Evolutionary conservation across 2,329 filamentous ascomycete species (phyloP).

Genomic region (Hysterium pulicare): DNA sequence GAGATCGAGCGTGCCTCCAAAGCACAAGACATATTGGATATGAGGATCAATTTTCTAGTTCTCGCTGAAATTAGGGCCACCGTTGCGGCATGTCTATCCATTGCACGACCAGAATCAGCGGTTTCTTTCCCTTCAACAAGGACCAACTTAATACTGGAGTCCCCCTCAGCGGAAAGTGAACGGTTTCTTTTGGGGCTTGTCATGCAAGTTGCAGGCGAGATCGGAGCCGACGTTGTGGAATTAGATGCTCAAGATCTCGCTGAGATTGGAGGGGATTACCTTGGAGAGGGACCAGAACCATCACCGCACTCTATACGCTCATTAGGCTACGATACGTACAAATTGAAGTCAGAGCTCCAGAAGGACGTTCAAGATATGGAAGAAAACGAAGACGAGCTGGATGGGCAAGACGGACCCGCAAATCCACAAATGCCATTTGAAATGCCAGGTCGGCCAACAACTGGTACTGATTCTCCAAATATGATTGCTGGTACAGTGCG

Average conservation of each 20-base stretch:
- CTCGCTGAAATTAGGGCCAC: conserved; percentile 49
- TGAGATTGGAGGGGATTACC: conserved; percentile 64
- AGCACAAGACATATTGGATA: background rate
- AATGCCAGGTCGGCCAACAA: background rate
- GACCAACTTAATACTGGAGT: conserved; percentile 58
- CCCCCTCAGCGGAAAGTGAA: conserved; percentile 55
- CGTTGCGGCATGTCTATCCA: conserved; percentile 48
- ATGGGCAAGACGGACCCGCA: conserved; percentile 39
- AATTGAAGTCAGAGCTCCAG: conserved; percentile 29
- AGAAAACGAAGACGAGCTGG: conserved; percentile 48
- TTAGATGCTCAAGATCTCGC: conserved; percentile 69
- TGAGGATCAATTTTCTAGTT: conserved; percentile 5
- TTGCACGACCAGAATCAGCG: conserved; percentile 34
- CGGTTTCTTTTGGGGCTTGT: conserved; percentile 60
- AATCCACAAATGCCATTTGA: background rate
- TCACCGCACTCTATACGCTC: conserved; percentile 45
- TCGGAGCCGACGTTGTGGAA: conserved; percentile 64
- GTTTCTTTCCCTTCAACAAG: conserved; percentile 48
- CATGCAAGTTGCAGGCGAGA: conserved; percentile 57
- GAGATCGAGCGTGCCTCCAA: too few relatives aligned
- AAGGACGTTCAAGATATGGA: conserved; percentile 32
- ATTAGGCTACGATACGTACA: conserved; percentile 56
- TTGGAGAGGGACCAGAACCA: conserved; percentile 59
- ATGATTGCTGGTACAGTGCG: background rate
- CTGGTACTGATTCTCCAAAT: conserved; percentile 2